Evolutionary conservation across 345 rosid species (phyloP).

Genomic region (Aegle marmelos): DNA sequence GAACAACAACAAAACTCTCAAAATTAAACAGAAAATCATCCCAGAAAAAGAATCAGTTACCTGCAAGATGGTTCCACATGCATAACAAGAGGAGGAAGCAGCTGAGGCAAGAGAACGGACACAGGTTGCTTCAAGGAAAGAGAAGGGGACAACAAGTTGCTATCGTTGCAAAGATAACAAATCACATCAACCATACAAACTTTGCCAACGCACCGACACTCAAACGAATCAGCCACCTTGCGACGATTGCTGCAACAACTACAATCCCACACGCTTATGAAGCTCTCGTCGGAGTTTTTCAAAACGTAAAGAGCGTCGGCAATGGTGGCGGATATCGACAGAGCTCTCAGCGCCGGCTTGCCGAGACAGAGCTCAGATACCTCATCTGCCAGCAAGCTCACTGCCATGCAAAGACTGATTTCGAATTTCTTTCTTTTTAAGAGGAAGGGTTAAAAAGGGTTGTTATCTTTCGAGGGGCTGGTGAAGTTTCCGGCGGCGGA

Average conservation of each 20-base stretch:
- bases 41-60: conserved; percentile 27
- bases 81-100: conserved; percentile 36
- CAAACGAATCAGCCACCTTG: background rate
- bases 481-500: background rate
- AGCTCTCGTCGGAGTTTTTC: conserved; percentile 54
- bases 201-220: conserved; percentile 78
- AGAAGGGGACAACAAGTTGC: conserved; percentile 46
- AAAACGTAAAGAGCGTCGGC: conserved; percentile 56
- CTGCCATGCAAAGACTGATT: conserved; percentile 59
- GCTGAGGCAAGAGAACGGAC: conserved; percentile 58
- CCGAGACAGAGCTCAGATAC: conserved; percentile 94
- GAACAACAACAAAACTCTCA: too few species aligned
- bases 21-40: background rate
- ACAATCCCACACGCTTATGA: conserved; percentile 79
- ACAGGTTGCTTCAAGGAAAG: conserved; percentile 56
- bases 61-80: conserved; percentile 71
- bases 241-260: background rate
- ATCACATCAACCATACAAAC: conserved; percentile 88
- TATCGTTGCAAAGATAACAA: conserved; percentile 61
- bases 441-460: background rate
- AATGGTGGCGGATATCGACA: conserved; percentile 51
- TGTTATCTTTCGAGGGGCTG: background rate
- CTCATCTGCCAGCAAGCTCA: conserved; percentile 50
- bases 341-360: conserved; percentile 77
- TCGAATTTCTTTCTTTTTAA: background rate